These are phyloP conservation scores for Backusella liffmaniae DNA, from an alignment of 192 early-diverging fungal species.

Conservation along the genomic window DNA sequence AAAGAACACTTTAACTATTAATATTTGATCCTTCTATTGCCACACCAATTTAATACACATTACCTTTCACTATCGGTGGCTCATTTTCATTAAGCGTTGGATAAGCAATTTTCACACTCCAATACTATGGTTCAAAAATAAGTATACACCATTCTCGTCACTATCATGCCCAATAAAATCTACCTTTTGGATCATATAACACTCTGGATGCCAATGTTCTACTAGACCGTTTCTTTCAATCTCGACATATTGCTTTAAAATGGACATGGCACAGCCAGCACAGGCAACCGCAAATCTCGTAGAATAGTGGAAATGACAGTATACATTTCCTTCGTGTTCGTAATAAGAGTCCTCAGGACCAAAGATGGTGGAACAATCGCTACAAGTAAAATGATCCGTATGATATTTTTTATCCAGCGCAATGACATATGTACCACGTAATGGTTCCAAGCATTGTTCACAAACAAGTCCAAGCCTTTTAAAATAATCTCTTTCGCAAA, in stretches of 20 bases:
- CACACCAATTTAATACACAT: neutral
- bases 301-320: slow-evolving; percentile 95
- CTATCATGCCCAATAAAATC: too few species aligned
- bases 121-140: neutral
- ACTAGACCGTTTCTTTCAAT: slow-evolving; percentile 71
- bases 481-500: slow-evolving; percentile 92
- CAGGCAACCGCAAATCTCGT: slow-evolving; percentile 87
- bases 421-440: slow-evolving; percentile 90
- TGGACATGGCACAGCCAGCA: slow-evolving; percentile 93
- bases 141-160: too few species aligned
- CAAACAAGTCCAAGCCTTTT: slow-evolving; percentile 79
- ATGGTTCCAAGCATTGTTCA: slow-evolving; percentile 82
- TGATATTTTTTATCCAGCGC: slow-evolving; percentile 94
- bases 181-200: slow-evolving; percentile 99
- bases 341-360: slow-evolving; percentile 96
- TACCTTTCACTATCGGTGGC: neutral
- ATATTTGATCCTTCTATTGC: neutral
- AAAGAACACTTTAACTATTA: neutral
- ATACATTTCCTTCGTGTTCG: slow-evolving; percentile 90
- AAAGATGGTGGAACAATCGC: slow-evolving; percentile 88
- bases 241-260: slow-evolving; percentile 96
- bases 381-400: slow-evolving; percentile 97
- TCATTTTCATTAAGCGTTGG: slow-evolving; percentile 8
- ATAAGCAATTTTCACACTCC: slow-evolving; percentile 21
- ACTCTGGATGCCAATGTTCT: slow-evolving; percentile 99